Conservation (phyloP, 2,329 filamentous ascomycete species). For the Colletotrichum agaves region DNA sequence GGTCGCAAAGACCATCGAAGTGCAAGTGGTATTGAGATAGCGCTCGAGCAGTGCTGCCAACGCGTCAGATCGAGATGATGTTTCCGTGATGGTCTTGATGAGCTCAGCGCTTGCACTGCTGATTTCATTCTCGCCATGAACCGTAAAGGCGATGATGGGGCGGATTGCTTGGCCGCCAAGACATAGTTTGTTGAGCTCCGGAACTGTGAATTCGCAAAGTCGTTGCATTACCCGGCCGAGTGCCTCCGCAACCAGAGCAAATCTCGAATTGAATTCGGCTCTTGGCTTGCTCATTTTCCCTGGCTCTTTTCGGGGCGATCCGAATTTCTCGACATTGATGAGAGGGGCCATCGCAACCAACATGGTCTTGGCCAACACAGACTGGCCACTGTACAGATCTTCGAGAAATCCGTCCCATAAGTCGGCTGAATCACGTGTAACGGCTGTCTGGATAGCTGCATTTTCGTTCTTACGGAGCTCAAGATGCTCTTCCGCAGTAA, state of each 20-base stretch:
- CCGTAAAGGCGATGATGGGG: constrained; percentile 80
- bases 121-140: constrained; percentile 82
- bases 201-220: constrained; percentile 78
- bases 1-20: constrained; percentile 54
- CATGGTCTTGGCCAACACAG: constrained; percentile 80
- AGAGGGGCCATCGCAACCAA: constrained; percentile 77
- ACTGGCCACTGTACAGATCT: constrained; percentile 72
- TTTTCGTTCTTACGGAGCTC: constrained; percentile 37
- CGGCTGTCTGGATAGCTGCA: constrained; percentile 68
- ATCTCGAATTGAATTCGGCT: constrained; percentile 80
- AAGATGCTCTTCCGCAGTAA: constrained; percentile 52
- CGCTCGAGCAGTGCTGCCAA: constrained; percentile 57
- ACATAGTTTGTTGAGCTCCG: constrained; percentile 77
- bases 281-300: constrained; percentile 58
- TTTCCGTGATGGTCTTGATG: constrained; percentile 81
- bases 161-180: constrained; percentile 74
- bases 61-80: constrained; percentile 59
- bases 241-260: constrained; percentile 64
- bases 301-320: constrained; percentile 60
- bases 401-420: constrained; percentile 84
- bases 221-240: constrained; percentile 81
- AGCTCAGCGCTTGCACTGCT: constrained; percentile 84
- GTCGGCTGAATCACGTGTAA: constrained; percentile 75
- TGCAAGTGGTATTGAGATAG: constrained; percentile 55
- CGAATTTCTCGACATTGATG: constrained; percentile 80